phyloP scores from a whole-genome alignment of 225 moss, liverwort and hornwort species.

The Marchantia polymorpha region DNA sequence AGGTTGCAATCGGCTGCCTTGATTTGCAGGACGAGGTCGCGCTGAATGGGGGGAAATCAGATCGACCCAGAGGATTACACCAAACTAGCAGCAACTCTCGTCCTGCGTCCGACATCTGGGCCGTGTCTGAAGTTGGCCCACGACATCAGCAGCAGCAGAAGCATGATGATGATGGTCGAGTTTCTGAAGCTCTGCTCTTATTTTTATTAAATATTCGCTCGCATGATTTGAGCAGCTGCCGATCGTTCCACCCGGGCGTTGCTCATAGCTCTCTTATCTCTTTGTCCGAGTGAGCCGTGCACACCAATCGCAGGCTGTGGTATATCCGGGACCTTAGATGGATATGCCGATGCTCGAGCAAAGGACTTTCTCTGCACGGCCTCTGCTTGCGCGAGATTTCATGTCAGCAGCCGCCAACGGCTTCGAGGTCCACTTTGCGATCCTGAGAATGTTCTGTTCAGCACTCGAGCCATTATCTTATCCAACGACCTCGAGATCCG shows the following conservation, averaged over 20 bases:
- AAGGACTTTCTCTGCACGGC: background rate
- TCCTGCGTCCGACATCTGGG: too few species aligned
- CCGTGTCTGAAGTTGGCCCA: background rate
- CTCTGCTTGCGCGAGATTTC: background rate
- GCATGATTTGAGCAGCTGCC: background rate
- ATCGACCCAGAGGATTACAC: too few species aligned
- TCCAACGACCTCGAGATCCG: background rate
- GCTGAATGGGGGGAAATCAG: too few species aligned
- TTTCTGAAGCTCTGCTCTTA: background rate
- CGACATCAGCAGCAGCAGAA: background rate
- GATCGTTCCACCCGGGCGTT: background rate
- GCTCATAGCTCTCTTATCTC: background rate
- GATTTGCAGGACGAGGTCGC: too few species aligned
- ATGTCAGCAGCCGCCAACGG: constrained; percentile 9
- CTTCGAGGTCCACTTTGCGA: background rate
- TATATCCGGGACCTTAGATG: background rate
- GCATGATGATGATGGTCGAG: background rate
- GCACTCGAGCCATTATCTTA: background rate
- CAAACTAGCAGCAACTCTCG: too few species aligned
- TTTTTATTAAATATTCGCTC: background rate
- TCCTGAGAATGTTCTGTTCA: background rate
- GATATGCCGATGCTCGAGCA: background rate
- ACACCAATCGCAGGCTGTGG: background rate
- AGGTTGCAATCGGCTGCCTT: too few species aligned
- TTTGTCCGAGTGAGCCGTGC: background rate